A percentile compares a stretch with the other conserved stretches of the same genome.
Evolutionary conservation across 2,329 filamentous ascomycete species (phyloP).

Genomic region (Tolypocladium paradoxum): DNA sequence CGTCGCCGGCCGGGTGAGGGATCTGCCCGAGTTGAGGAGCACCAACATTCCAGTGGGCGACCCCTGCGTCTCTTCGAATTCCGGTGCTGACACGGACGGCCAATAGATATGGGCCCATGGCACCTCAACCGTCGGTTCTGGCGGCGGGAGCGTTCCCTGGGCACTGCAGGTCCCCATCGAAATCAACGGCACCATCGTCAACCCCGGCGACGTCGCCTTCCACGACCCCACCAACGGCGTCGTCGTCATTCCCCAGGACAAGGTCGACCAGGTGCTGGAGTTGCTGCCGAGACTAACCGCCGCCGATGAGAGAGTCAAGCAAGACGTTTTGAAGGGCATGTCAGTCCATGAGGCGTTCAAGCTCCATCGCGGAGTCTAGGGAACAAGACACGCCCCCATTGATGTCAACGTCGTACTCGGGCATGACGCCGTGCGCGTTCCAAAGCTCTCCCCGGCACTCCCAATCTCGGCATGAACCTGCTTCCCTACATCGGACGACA

Average conservation of each 20-base stretch:
- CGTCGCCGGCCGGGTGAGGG: conserved; percentile 58
- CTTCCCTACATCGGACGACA: background rate
- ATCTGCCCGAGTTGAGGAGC: conserved; percentile 47
- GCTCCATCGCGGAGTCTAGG: conserved; percentile 32
- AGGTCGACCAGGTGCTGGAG: conserved; percentile 48
- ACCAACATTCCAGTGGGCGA: conserved; percentile 44
- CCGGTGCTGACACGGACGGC: background rate
- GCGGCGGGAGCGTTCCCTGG: conserved; percentile 45
- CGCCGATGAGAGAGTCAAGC: conserved; percentile 51
- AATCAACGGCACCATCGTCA: conserved; percentile 30
- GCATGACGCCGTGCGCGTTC: background rate
- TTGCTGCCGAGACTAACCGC: conserved; percentile 39
- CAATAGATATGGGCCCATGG: conserved; percentile 43
- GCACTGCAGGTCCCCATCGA: conserved; percentile 35
- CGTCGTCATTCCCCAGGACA: conserved; percentile 53
- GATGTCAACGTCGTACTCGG: background rate
- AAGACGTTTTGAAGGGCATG: conserved; percentile 51
- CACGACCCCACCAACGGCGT: conserved; percentile 60
- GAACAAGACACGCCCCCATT: background rate
- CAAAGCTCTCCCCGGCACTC: background rate
- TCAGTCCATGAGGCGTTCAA: conserved; percentile 57
- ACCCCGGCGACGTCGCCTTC: conserved; percentile 56
- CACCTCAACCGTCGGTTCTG: conserved; percentile 46
- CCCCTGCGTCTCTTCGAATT: background rate
- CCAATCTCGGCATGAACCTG: background rate